A percentile compares a stretch with the other conserved stretches of the same genome.
These are phyloP conservation scores for Coniochaeta hoffmannii DNA, from an alignment of 2,329 filamentous ascomycete species.

Conservation along the genomic window DNA sequence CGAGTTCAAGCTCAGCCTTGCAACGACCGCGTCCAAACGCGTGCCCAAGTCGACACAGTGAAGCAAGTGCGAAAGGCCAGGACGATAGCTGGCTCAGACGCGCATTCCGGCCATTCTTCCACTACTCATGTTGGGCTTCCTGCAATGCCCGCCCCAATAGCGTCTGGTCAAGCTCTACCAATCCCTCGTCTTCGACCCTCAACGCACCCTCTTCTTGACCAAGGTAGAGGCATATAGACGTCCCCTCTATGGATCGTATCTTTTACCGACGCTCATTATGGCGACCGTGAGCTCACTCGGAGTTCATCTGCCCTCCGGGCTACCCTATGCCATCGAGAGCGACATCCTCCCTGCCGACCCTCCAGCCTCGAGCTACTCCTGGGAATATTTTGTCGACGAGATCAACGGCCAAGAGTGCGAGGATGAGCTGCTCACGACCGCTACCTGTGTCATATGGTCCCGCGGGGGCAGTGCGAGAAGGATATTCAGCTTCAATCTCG, in stretches of 20 bases:
- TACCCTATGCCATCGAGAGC: slow-evolving; percentile 78
- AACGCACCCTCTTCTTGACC: background rate
- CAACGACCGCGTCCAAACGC: slow-evolving; percentile 7
- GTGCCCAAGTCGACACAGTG: background rate
- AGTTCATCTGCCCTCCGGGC: slow-evolving; percentile 77
- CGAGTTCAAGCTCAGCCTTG: slow-evolving; percentile 7
- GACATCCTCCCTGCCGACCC: slow-evolving; percentile 65
- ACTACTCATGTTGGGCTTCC: background rate
- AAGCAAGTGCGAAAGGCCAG: background rate
- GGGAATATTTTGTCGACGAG: slow-evolving; percentile 54
- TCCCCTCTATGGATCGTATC: background rate
- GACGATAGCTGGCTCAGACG: background rate
- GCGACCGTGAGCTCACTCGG: slow-evolving; percentile 86
- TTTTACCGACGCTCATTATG: slow-evolving; percentile 44
- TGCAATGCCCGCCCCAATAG: too few relatives aligned
- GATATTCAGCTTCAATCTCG: slow-evolving; percentile 76
- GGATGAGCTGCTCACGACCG: slow-evolving; percentile 75
- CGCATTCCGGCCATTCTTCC: background rate
- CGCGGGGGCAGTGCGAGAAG: slow-evolving; percentile 78
- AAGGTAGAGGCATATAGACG: background rate
- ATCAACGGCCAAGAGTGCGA: slow-evolving; percentile 40
- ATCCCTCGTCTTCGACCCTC: background rate
- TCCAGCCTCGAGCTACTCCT: slow-evolving; percentile 60
- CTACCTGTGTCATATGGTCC: slow-evolving; percentile 78
- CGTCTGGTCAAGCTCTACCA: too few relatives aligned